Conservation (phyloP, 495 filamentous ascomycete genomes). For the Aspergillus mulundensis region DNA sequence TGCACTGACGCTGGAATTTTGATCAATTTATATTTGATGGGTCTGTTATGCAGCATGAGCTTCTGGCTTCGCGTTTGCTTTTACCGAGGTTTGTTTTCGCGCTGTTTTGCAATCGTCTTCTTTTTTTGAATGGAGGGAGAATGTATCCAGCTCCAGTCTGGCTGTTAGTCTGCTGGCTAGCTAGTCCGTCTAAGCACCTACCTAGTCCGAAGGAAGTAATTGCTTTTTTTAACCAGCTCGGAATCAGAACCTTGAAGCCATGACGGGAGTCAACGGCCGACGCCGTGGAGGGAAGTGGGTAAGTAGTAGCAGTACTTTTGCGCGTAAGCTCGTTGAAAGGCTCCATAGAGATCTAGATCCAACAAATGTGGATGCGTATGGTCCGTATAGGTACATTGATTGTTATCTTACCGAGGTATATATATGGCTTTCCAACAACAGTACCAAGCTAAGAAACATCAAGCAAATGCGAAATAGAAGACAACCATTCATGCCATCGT, state of each 20-base stretch:
- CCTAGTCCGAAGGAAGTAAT: slow-evolving; percentile 8
- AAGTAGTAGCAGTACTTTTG: not conserved
- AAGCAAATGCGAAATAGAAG: not conserved
- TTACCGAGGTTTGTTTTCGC: not conserved
- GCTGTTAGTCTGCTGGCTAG: not conserved
- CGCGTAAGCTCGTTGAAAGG: not conserved
- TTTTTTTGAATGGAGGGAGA: slow-evolving; percentile 9
- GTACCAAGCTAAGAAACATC: not conserved
- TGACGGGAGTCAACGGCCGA: not conserved
- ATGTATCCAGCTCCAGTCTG: slow-evolving; percentile 1
- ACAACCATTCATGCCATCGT: slow-evolving; percentile 11
- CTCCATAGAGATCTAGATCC: not conserved
- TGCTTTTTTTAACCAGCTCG: not conserved
- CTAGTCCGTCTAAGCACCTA: not conserved
- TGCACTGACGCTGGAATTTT: not conserved
- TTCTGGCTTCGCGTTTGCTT: not conserved
- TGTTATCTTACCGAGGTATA: slow-evolving; percentile 13
- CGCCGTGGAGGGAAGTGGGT: not conserved
- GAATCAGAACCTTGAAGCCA: not conserved
- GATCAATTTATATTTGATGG: not conserved
- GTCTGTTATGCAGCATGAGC: not conserved
- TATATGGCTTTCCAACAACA: slow-evolving; percentile 3
- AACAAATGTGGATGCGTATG: not conserved
- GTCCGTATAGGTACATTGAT: not conserved
- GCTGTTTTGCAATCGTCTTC: not conserved